phyloP scores from a whole-genome alignment of 257 asterid genomes.

The Solanum megistacrolobum region DNA sequence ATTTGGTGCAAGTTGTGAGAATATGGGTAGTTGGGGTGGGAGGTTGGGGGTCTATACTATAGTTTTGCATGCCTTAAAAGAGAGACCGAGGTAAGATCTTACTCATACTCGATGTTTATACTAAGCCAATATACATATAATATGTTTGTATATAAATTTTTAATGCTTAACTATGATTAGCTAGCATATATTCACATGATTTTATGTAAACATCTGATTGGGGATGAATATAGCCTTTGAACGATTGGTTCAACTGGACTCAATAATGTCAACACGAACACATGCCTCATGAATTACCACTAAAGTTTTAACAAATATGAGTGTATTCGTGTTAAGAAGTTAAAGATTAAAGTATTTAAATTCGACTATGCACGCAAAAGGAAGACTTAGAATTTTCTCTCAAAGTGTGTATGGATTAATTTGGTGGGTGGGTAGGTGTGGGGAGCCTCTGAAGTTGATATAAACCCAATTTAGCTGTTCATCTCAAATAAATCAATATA shows the following conservation, averaged over 20 bases:
- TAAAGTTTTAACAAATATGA: neutral
- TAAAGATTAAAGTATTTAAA: neutral
- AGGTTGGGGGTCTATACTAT: neutral
- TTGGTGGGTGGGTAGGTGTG: neutral
- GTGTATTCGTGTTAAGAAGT: neutral
- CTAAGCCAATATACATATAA: neutral
- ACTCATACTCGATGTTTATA: neutral
- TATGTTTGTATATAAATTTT: neutral
- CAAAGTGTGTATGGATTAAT: neutral
- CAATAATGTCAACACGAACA: neutral
- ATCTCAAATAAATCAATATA: slow-evolving; percentile 24
- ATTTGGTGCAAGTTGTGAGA: neutral
- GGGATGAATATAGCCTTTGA: neutral
- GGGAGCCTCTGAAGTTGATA: slow-evolving; percentile 1
- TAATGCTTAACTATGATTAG: neutral
- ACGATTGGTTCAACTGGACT: neutral
- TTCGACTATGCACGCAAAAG: neutral
- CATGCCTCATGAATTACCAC: neutral
- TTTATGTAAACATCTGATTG: neutral
- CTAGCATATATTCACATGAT: neutral
- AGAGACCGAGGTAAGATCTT: neutral
- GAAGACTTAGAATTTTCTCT: neutral
- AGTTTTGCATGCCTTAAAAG: neutral
- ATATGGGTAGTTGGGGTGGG: neutral
- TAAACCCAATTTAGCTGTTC: slow-evolving; percentile 7